Base-by-base conservation (phyloP, 495 filamentous ascomycete species). In the Clohesyomyces aquaticus region DNA sequence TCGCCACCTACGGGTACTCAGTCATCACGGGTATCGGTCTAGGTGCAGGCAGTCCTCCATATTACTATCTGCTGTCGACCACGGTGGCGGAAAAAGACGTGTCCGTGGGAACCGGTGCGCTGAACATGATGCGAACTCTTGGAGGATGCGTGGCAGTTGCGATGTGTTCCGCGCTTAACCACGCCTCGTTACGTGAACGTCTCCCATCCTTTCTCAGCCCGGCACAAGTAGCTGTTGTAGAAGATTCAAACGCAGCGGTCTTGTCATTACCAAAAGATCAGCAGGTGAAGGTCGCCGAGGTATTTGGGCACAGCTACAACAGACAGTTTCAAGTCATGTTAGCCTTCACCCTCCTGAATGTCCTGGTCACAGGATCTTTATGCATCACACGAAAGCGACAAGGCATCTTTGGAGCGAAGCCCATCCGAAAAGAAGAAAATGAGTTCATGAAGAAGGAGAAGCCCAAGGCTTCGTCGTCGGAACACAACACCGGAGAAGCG, bases 111-210 rank as follows among this genome's bases (percentile, higher is more conserved):
- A 70, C 61, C 11, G 68, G 63, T 3, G 55, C 64, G 25, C 32
- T 66, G 41, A 72, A 72, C 49, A 68, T 64, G 58, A 50, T 63
- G 22, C 70, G 70, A 9, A 70, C 68, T 1, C 51, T 72, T 1
- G 70, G 70, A 16, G 70, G 70, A 4, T 53, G 50, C 25, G 43
- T 72, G 6, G 70, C 59, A 0, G 52, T 72, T n/a, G 67, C 70
- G 3, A 66, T 70, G 16, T 67, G 59, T 52, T 62, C 59, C 12
- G 63, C 68, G 4, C 60, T 71, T 14, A 64, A 68, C 27, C 63
- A 70, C 48, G 55, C 59, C 9, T 22, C 23, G 4, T 51, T 72
- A 1, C 27, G 26, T 0, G 16, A 29, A 43, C 21, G 57, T 4
- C 68, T 72, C 0, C 50, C 59, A 0, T 27, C 21, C 1, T 51